Evolutionary conservation across 257 asterid genomes (phyloP), one percentile per base, ranked within the genome.

Genomic region (Solanum appendiculatum): DNA sequence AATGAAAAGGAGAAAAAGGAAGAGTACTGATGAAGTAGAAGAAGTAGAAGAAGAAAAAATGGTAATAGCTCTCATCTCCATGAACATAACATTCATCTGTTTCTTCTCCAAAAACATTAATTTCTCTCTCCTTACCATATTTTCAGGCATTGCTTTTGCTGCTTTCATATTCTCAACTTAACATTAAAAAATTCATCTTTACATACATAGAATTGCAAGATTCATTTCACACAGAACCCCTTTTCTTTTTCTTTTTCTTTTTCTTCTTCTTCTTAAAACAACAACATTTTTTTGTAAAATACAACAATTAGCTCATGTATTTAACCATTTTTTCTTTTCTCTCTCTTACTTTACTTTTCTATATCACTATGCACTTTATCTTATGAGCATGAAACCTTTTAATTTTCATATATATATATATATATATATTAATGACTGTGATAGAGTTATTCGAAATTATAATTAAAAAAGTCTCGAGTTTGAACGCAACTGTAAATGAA

Each of bases 1-100:
- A 88, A 96, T 93, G 94, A 92, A 94, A 89, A 95, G 96, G 31
- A 96, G 94, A 86, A 95, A 96, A 91, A 92, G 94, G 89, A 92
- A 91, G 91, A 94, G 95, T 58, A 89, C 86, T 86, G 94, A 92
- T 93, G 91, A 94, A 88, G 88, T 36, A 6, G 75, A 15, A 8
- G 78, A 33, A 33, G 21, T 7, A 15, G 25, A 33, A 70, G 78
- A 33, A 70, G 78, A 9, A 33, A 70, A 70, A 18, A 33, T 8
- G 25, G 78, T 91, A 91, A 93, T 87, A 86, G 98, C 98, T 94
- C 96, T 91, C 88, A 91, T 94, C 95, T 94, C 98, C 96, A 90
- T 91, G 86, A 89, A 92, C 94, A 89, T 88, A 83, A 88, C 92
- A 90, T 88, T 88, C 93, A 60, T 83, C 88, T 75, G 84, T 88